Percentiles rank a stretch among this genome's conserved stretches.
Conservation (phyloP, 148 eudicot species). For the Cornus suecica region DNA sequence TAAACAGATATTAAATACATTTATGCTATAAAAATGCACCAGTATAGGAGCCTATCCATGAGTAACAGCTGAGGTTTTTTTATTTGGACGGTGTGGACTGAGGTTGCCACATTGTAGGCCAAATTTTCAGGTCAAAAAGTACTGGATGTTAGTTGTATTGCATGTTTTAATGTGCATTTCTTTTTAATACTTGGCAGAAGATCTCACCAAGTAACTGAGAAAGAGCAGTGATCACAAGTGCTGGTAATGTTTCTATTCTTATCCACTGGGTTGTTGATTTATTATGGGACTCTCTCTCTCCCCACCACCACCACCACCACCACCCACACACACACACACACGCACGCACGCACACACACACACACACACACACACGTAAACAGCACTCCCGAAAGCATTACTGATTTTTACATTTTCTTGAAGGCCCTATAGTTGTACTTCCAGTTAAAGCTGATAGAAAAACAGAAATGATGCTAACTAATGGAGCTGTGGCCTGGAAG, state of each 20-base stretch:
- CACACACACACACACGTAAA: no score
- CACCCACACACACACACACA: no score
- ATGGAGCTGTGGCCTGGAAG: background rate
- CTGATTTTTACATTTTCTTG: no score
- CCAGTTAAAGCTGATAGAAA: background rate
- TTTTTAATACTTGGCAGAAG: background rate
- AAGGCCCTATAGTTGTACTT: no score
- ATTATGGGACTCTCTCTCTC: no score
- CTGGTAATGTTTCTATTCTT: background rate
- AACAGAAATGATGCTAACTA: background rate
- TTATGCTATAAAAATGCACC: background rate
- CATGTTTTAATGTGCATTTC: background rate
- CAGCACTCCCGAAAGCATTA: no score
- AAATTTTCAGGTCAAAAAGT: background rate
- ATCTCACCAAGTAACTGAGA: background rate
- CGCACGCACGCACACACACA: no score
- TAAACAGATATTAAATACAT: background rate
- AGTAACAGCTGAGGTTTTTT: background rate
- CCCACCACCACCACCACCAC: no score
- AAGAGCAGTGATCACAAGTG: background rate
- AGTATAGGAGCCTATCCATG: background rate
- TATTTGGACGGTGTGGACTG: background rate
- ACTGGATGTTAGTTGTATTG: background rate
- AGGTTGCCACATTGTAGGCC: background rate
- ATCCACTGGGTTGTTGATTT: background rate